Evolutionary conservation across 129 eudicot species (phyloP).

Genomic region (Gnaphalium uliginosum): DNA sequence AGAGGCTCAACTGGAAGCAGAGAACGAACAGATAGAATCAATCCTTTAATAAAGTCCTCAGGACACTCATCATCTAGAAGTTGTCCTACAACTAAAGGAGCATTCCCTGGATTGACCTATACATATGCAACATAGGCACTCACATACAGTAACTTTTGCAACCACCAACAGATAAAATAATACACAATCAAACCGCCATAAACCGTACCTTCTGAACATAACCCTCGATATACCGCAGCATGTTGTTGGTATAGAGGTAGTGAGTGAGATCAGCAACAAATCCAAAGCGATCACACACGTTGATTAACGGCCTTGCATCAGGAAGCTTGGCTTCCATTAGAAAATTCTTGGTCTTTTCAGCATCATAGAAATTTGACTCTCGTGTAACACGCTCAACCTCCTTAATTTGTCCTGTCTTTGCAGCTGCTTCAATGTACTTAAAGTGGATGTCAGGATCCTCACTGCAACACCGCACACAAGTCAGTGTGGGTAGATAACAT

Average conservation of each 20-base stretch:
- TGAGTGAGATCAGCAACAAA: conserved; percentile 90
- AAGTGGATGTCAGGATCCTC: conserved; percentile 95
- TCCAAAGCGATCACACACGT: conserved; percentile 87
- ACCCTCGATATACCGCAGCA: conserved; percentile 95
- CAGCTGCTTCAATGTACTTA: conserved; percentile 91
- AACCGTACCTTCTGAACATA: conserved; percentile 81
- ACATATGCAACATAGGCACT: not conserved
- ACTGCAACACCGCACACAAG: conserved; percentile 34
- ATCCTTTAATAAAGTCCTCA: conserved; percentile 84
- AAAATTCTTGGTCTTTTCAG: conserved; percentile 84
- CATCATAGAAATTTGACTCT: conserved; percentile 86
- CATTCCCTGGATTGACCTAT: conserved; percentile 15
- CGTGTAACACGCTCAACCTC: conserved; percentile 94
- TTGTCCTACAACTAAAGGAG: conserved; percentile 12
- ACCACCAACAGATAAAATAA: not conserved
- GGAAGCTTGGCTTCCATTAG: conserved; percentile 95
- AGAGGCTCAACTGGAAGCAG: conserved; percentile 89
- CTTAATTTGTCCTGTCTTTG: conserved; percentile 94
- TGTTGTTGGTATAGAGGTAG: conserved; percentile 77
- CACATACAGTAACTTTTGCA: not conserved
- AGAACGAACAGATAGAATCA: conserved; percentile 78
- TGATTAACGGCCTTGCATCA: conserved; percentile 88
- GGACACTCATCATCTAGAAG: conserved; percentile 58
- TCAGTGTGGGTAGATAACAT: not conserved
- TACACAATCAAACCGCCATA: not conserved